phyloP scores from a whole-genome alignment of 2,329 filamentous ascomycete genomes.

The Aspergillaceae sp. region DNA sequence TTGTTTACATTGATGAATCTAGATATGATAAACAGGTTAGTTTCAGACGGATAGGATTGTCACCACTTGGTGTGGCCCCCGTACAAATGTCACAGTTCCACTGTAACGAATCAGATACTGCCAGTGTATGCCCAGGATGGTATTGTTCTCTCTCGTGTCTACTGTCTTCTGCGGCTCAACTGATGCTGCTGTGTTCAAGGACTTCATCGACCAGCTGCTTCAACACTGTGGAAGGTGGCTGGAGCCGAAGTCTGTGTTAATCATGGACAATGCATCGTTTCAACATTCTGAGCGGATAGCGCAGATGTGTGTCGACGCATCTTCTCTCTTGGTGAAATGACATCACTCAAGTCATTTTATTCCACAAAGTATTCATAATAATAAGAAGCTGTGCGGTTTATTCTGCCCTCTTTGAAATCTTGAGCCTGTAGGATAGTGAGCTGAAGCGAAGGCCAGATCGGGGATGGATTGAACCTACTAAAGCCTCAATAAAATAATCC shows the following conservation, averaged over 20 bases:
- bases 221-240: neutral
- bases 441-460: neutral
- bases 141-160: constrained; percentile 15
- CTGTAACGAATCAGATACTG: constrained; percentile 16
- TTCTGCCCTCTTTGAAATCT: constrained; percentile 1
- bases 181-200: constrained; percentile 21
- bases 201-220: neutral
- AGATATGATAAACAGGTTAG: neutral
- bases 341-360: neutral
- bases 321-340: too few relatives aligned
- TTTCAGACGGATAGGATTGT: neutral
- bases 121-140: constrained; percentile 25
- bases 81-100: neutral
- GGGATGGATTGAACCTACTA: constrained; percentile 6
- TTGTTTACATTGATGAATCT: neutral
- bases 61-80: neutral
- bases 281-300: neutral
- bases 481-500: constrained; percentile 6
- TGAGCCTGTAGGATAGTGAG: neutral
- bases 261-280: too few relatives aligned
- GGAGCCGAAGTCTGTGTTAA: constrained; percentile 1
- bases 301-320: neutral
- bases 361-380: constrained; percentile 3
- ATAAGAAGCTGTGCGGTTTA: constrained; percentile 2
- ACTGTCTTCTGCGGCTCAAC: constrained; percentile 22